Conservation (phyloP, 2,329 filamentous ascomycete species). For the Colletotrichum caudatum region DNA sequence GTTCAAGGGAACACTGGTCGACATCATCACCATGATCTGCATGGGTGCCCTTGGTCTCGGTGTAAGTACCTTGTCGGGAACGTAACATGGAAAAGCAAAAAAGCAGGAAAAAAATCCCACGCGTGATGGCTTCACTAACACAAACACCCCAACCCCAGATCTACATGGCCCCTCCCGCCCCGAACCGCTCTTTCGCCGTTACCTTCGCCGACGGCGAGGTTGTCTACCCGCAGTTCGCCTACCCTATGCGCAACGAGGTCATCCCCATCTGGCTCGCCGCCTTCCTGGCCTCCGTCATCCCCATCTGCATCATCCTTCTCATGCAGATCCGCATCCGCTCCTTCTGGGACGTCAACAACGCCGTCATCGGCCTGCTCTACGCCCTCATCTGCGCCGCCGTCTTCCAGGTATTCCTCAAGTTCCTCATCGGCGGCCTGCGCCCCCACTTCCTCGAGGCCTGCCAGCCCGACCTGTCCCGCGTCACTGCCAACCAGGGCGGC, state of each 20-base stretch:
- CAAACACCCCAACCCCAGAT: constrained; percentile 54
- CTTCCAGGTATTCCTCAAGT: constrained; percentile 82
- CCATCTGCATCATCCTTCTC: constrained; percentile 73
- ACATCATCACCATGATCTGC: constrained; percentile 74
- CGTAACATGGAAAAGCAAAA: fast-evolving
- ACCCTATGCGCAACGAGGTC: constrained; percentile 77
- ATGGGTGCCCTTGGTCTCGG: constrained; percentile 77
- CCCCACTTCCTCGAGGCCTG: constrained; percentile 79
- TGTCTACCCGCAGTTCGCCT: constrained; percentile 77
- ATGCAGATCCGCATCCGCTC: constrained; percentile 76
- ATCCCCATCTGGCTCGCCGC: constrained; percentile 79
- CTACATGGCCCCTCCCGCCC: constrained; percentile 73
- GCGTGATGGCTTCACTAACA: not conserved
- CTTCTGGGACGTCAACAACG: constrained; percentile 80
- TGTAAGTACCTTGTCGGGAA: constrained; percentile 55
- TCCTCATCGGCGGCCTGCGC: constrained; percentile 78
- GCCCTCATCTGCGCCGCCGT: constrained; percentile 77
- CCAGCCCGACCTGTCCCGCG: constrained; percentile 67
- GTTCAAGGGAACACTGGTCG: constrained; percentile 75
- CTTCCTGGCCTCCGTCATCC: constrained; percentile 72
- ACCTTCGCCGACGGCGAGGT: constrained; percentile 75
- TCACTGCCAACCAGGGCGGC: constrained; percentile 56
- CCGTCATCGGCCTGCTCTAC: constrained; percentile 76
- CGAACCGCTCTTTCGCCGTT: constrained; percentile 77
- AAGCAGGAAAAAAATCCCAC: not conserved